Base-by-base conservation (phyloP, 2,329 filamentous ascomycete genomes). In the Pseudocercospora musae region DNA sequence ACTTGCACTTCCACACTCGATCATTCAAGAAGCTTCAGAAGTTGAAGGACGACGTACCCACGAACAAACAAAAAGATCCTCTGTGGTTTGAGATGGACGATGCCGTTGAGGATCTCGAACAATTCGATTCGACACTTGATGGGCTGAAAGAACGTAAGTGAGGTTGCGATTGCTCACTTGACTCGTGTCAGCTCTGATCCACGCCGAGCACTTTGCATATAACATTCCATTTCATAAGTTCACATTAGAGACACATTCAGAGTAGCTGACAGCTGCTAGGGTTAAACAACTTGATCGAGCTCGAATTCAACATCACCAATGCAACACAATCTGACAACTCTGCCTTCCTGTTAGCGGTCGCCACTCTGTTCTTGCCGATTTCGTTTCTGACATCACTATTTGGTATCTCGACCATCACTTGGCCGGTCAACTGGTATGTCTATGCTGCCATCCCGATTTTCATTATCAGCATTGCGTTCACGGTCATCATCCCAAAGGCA, bases 281-380 rank as follows among this genome's bases (percentile, higher is more conserved):
- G 37, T 76, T 76, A 66, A 74, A 73, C 70, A 76, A 76, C 58
- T 66, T 76, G 13, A 74, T 76, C 56, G 74, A 75, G 50, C 72
- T 76, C n/a, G 75, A 77, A 50, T 76, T 77, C 71, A 77, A 76
- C 63, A 75, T 76, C 48, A 71, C 73, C 52, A 76, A 73, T 54
- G 72, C 73, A 1, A 71, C 70, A 8, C 74, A 76, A 59, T 70
- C 73, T 23, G 74, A 76, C 56, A 71, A 75, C 58, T 69, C 70
- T 20, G 68, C 66, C 9, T 77, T 75, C 59, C 67, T 77, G 8
- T 69, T 70, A 20, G 68, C 69, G n/a, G 66, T 76, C 23, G 75
- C 74, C 10, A 74, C 73, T 1, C 61, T 77, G 8, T 76, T 76
- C 66, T 62, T 77, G 11, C 75, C 75, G 1, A 59, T 76, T 18